A percentile compares a stretch with the other conserved stretches of the same genome.
Evolutionary conservation across 169 alveolate genomes (phyloP).

Genomic region (Hepatocystis sp.): DNA sequence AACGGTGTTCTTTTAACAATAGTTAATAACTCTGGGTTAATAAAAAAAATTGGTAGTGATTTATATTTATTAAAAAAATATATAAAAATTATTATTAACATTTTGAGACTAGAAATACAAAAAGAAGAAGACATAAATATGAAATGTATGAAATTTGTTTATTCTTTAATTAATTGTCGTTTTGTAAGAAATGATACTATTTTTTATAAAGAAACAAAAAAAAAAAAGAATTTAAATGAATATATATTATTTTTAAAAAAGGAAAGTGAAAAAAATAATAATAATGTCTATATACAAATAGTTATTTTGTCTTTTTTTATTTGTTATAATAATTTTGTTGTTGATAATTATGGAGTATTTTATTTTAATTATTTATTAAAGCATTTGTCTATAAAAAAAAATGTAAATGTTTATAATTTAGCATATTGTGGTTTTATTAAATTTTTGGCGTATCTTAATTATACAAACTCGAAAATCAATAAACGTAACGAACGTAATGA

Average conservation of each 20-base stretch:
- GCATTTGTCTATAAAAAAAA: conserved; percentile 56
- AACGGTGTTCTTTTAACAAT: conserved; percentile 37
- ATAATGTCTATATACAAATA: conserved; percentile 58
- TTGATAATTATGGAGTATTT: conserved; percentile 25
- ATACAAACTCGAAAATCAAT: no score
- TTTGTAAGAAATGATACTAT: conserved; percentile 25
- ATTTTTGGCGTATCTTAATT: conserved; percentile 16
- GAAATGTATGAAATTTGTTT: conserved; percentile 67
- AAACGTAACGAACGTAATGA: no score
- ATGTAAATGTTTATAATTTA: conserved; percentile 64
- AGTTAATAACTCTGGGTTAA: conserved; percentile 34
- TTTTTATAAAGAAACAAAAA: conserved; percentile 16
- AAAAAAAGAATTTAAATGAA: conserved; percentile 11
- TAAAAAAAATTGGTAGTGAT: conserved; percentile 53
- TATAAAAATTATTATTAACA: conserved; percentile 42
- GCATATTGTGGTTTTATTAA: conserved; percentile 67
- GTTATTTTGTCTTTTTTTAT: conserved; percentile 54
- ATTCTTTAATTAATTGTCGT: conserved; percentile 53
- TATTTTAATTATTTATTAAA: conserved; percentile 57
- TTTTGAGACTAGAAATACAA: conserved; percentile 60
- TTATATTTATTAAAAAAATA: conserved; percentile 35
- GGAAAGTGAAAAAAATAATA: conserved; percentile 62
- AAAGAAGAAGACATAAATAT: conserved; percentile 65
- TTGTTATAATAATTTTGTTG: conserved; percentile 41
- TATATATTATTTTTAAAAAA: conserved; percentile 29